These are phyloP conservation scores for Coprinellus micaceus DNA, from an alignment of 768 basidiomycete genomes.

Conservation along the genomic window DNA sequence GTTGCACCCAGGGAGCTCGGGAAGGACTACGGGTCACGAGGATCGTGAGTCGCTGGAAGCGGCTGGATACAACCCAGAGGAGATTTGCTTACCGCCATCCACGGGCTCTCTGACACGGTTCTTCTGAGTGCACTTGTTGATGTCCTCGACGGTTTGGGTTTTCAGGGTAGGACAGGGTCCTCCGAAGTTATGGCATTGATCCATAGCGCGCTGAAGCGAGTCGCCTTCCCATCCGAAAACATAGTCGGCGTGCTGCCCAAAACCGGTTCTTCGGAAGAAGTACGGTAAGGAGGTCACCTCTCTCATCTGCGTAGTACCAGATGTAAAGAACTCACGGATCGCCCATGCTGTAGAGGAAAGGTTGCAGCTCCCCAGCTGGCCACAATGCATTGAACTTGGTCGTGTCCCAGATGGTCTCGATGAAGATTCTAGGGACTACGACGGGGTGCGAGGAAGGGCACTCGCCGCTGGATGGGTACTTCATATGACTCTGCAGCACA, in stretches of 20 bases:
- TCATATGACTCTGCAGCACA: slow-evolving; percentile 2
- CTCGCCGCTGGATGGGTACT: not conserved
- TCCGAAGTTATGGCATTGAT: slow-evolving; percentile 3
- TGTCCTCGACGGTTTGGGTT: slow-evolving; percentile 42
- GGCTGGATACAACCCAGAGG: not conserved
- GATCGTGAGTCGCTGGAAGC: not conserved
- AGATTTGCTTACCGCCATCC: slow-evolving; percentile 3
- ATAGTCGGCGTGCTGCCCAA: slow-evolving; percentile 8
- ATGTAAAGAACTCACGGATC: slow-evolving; percentile 1
- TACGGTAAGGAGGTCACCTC: too few species aligned
- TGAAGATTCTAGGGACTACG: slow-evolving; percentile 6
- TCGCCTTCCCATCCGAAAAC: slow-evolving; percentile 9
- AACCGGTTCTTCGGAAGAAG: slow-evolving; percentile 3
- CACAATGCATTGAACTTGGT: slow-evolving; percentile 7
- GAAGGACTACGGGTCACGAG: not conserved
- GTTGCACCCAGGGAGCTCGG: slow-evolving; percentile 8
- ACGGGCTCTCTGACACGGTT: slow-evolving; percentile 3
- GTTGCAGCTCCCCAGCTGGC: not conserved
- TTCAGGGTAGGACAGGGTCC: slow-evolving; percentile 31
- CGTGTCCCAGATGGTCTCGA: slow-evolving; percentile 8
- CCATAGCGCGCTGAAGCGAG: slow-evolving; percentile 8
- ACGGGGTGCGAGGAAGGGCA: slow-evolving; percentile 7
- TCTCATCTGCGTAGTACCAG: too few species aligned
- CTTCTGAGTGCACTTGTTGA: slow-evolving; percentile 7
- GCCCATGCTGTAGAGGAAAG: slow-evolving; percentile 6